phyloP scores from a whole-genome alignment of 1,139 yeast species.

The Wickerhamomyces sp. region DNA sequence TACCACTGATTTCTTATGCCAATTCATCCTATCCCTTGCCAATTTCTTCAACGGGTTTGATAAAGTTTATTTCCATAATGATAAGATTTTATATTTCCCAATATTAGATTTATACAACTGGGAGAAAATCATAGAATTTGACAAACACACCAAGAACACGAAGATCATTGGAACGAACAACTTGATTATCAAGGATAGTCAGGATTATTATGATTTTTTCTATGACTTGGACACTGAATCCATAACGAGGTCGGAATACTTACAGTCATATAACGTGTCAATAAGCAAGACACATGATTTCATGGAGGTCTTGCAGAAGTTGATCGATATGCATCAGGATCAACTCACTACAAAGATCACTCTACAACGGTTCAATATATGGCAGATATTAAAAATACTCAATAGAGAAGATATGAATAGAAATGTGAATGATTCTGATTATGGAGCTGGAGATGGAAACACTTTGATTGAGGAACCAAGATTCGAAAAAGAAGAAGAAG shows the following conservation, averaged over 20 bases:
- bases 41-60: slow-evolving; percentile 21
- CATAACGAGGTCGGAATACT: slow-evolving; percentile 3
- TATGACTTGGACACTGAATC: slow-evolving; percentile 15
- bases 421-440: neutral
- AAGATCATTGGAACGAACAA: slow-evolving; percentile 23
- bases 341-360: slow-evolving; percentile 10
- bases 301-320: slow-evolving; percentile 8
- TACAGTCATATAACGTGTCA: slow-evolving; percentile 6
- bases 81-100: slow-evolving; percentile 20
- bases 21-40: slow-evolving; percentile 17
- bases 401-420: slow-evolving; percentile 6
- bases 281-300: slow-evolving; percentile 17
- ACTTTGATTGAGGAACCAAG: slow-evolving; percentile 2
- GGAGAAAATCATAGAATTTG: slow-evolving; percentile 15
- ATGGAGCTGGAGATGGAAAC: neutral
- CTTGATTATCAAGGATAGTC: slow-evolving; percentile 17
- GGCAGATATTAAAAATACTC: slow-evolving; percentile 18
- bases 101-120: slow-evolving; percentile 18
- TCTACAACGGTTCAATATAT: slow-evolving; percentile 16
- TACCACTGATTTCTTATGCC: slow-evolving; percentile 14
- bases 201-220: slow-evolving; percentile 18
- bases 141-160: slow-evolving; percentile 12
- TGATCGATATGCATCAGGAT: slow-evolving; percentile 15
- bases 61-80: slow-evolving; percentile 19
- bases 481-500: slow-evolving; percentile 8